Percentiles rank a stretch among this genome's conserved stretches.
phyloP scores from a whole-genome alignment of 2,329 filamentous ascomycete genomes.

The Aspergillus sp. region DNA sequence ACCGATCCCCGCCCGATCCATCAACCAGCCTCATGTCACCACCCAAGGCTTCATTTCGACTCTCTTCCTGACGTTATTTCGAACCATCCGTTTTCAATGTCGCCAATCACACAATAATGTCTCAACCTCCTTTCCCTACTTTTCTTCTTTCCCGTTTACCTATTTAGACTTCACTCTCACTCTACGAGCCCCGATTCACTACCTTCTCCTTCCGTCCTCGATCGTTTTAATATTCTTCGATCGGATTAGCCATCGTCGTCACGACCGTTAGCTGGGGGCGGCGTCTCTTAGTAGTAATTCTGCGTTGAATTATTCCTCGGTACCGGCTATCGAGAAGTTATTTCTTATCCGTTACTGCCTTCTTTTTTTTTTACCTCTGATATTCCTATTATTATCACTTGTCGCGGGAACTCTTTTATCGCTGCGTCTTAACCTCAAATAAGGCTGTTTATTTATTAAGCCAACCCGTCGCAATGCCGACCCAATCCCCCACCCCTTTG shows the following conservation, averaged over 20 bases:
- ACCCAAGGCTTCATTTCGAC: slow-evolving; percentile 2
- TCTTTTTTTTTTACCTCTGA: slow-evolving; percentile 11
- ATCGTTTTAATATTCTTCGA: slow-evolving; percentile 14
- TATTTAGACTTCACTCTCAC: slow-evolving; percentile 21
- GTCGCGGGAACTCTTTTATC: slow-evolving; percentile 27
- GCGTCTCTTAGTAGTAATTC: slow-evolving; percentile 12
- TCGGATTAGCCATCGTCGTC: slow-evolving; percentile 7
- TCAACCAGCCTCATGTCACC: slow-evolving; percentile 3
- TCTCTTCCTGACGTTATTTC: slow-evolving; percentile 6
- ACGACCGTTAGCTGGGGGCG: slow-evolving; percentile 3
- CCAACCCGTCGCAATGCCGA: slow-evolving; percentile 47
- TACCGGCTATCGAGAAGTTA: slow-evolving; percentile 36
- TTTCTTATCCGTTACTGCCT: slow-evolving; percentile 16
- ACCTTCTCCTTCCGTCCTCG: slow-evolving; percentile 16
- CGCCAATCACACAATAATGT: slow-evolving; percentile 15
- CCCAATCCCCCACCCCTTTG: slow-evolving; percentile 37
- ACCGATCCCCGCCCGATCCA: slow-evolving; percentile 19
- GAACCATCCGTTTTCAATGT: slow-evolving; percentile 1
- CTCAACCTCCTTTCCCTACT: slow-evolving; percentile 6
- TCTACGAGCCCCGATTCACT: slow-evolving; percentile 14
- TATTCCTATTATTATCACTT: slow-evolving; percentile 20
- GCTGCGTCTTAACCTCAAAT: slow-evolving; percentile 19
- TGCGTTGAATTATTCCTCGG: slow-evolving; percentile 25
- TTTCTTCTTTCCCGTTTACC: slow-evolving; percentile 8
- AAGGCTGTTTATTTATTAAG: slow-evolving; percentile 54